A percentile compares a stretch with the other conserved stretches of the same genome.
Conservation (phyloP, 164 flowering plant species). For the Protea cynaroides region DNA sequence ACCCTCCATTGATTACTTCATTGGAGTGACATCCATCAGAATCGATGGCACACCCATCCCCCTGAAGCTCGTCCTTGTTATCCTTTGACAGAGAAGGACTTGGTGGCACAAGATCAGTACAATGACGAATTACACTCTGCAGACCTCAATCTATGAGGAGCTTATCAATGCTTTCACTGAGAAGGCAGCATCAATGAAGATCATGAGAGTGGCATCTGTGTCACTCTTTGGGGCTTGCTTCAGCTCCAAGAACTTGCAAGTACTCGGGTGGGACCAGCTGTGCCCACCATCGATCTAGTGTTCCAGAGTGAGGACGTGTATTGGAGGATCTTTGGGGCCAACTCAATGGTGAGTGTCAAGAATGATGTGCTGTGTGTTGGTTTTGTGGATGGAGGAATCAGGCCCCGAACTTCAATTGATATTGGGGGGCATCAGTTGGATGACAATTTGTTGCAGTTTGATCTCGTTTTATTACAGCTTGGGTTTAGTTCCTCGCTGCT, state of each 20-base stretch:
- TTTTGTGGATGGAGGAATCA: conserved; percentile 46
- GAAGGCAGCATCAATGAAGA: conserved; percentile 3
- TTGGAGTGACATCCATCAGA: conserved; percentile 30
- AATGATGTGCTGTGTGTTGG: conserved; percentile 44
- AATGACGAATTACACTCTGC: neutral
- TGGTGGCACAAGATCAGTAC: conserved; percentile 34
- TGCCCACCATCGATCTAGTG: conserved; percentile 37
- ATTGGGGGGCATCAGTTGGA: conserved; percentile 59
- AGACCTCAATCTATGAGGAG: conserved; percentile 12
- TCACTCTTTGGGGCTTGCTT: conserved; percentile 26
- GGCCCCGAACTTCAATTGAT: conserved; percentile 30
- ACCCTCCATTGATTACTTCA: conserved; percentile 34
- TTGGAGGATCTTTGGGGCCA: conserved; percentile 47
- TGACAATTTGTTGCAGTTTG: conserved; percentile 53
- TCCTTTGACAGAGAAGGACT: conserved; percentile 20
- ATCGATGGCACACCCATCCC: conserved; percentile 18
- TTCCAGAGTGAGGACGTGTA: conserved; percentile 23
- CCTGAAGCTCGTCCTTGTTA: conserved; percentile 19
- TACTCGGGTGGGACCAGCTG: conserved; percentile 12
- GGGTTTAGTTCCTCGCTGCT: conserved; percentile 45
- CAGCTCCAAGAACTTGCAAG: conserved; percentile 7
- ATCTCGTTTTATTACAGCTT: conserved; percentile 33
- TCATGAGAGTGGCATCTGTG: conserved; percentile 21
- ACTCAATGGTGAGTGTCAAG: conserved; percentile 46
- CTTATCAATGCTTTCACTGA: neutral